Evolutionary conservation across 148 eudicot species (phyloP).

Genomic region (Fagopyrum tataricum): DNA sequence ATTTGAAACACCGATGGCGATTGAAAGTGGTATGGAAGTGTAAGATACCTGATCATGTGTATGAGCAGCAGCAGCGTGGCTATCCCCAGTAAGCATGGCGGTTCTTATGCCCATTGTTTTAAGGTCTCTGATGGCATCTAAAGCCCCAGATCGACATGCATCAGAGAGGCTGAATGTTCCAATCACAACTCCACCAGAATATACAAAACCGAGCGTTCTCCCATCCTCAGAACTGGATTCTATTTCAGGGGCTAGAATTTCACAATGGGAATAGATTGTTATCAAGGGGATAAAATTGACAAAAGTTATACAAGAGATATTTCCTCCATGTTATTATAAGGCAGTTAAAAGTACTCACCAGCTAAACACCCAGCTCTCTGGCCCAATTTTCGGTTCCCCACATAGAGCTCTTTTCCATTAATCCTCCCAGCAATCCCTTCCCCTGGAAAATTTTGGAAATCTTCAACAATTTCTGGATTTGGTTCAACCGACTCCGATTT

Average conservation of each 20-base stretch:
- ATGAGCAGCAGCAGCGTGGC: slow-evolving; percentile 53
- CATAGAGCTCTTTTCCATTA: slow-evolving; percentile 49
- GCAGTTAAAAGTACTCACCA: slow-evolving; percentile 30
- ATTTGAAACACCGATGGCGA: background rate
- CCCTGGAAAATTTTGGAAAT: slow-evolving; percentile 81
- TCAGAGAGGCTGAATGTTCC: slow-evolving; percentile 77
- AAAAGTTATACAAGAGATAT: background rate
- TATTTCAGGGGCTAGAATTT: slow-evolving; percentile 33
- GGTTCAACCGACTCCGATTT: slow-evolving; percentile 37
- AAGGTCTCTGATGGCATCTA: slow-evolving; percentile 62
- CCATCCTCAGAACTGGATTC: slow-evolving; percentile 38
- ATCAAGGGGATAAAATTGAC: background rate
- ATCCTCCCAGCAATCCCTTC: slow-evolving; percentile 84
- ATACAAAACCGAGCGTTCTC: slow-evolving; percentile 61
- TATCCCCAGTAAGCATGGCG: slow-evolving; percentile 87
- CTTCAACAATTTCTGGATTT: slow-evolving; percentile 57
- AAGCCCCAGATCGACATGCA: slow-evolving; percentile 63
- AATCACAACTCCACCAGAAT: slow-evolving; percentile 37
- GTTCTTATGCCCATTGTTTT: slow-evolving; percentile 72
- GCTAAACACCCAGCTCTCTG: slow-evolving; percentile 49
- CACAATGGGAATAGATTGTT: background rate
- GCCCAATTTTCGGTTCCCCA: slow-evolving; percentile 70
- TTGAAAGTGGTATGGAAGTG: background rate
- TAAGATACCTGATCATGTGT: slow-evolving; percentile 64
- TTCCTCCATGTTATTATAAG: background rate